Percentiles rank a stretch among this genome's conserved stretches.
Conservation (phyloP, 2,329 filamentous ascomycete species). For the Nemania diffusa region DNA sequence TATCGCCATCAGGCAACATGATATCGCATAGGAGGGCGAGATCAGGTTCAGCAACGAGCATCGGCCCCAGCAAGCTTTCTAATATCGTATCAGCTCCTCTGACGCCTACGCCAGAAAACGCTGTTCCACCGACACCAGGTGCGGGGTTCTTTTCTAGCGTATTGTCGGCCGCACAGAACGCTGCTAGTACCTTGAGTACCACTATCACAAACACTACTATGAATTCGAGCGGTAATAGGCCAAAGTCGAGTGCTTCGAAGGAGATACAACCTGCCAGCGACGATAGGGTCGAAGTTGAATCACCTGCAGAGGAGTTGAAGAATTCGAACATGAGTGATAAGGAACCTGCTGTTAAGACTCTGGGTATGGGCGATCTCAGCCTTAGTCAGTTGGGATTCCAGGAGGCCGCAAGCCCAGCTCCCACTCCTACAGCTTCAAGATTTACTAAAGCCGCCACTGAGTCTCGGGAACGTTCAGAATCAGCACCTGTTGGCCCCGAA, state of each 20-base stretch:
- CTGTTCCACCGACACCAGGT: constrained; percentile 61
- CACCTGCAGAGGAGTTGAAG: constrained; percentile 55
- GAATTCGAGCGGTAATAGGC: constrained; percentile 62
- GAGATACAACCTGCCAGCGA: constrained; percentile 49
- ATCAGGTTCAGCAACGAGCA: constrained; percentile 62
- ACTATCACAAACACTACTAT: constrained; percentile 76
- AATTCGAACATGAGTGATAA: constrained; percentile 63
- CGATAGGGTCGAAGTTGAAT: constrained; percentile 57
- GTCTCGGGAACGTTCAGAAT: constrained; percentile 64
- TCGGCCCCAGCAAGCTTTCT: constrained; percentile 87
- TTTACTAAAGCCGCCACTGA: constrained; percentile 61
- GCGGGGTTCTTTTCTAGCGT: constrained; percentile 93
- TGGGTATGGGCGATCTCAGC: constrained; percentile 89
- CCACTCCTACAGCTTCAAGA: constrained; percentile 67
- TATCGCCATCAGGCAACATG: constrained; percentile 75
- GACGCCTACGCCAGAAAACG: constrained; percentile 79
- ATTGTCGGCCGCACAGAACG: constrained; percentile 92
- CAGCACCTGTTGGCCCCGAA: constrained; percentile 62
- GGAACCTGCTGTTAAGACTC: constrained; percentile 84
- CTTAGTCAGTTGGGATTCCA: constrained; percentile 86
- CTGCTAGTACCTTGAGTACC: constrained; percentile 78
- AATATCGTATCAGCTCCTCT: constrained; percentile 77
- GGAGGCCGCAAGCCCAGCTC: constrained; percentile 64
- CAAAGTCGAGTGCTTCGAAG: constrained; percentile 49
- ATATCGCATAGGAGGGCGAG: constrained; percentile 71